These are phyloP conservation scores for Coccinonectria pachysandricola DNA, from an alignment of 2,329 filamentous ascomycete genomes.

Conservation along the genomic window DNA sequence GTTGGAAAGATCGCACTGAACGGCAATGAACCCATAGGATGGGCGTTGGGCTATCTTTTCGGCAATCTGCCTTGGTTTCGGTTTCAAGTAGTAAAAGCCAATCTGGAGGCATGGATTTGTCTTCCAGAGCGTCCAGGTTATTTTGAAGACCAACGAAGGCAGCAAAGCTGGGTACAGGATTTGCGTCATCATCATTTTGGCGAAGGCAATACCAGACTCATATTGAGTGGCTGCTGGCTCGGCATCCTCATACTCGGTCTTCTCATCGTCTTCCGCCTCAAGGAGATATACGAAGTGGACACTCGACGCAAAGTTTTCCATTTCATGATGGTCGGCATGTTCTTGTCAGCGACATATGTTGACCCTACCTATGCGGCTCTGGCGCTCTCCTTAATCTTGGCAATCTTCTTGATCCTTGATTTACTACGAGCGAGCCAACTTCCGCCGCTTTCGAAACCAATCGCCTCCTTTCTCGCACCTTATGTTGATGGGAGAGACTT, in stretches of 20 bases:
- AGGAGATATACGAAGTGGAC: constrained; percentile 77
- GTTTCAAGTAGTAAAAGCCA: constrained; percentile 56
- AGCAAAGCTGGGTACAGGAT: constrained; percentile 52
- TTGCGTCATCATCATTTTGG: constrained; percentile 57
- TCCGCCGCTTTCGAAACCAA: constrained; percentile 75
- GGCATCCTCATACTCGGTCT: constrained; percentile 61
- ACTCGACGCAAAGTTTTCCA: constrained; percentile 96
- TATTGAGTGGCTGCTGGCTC: constrained; percentile 65
- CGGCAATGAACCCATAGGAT: constrained; percentile 75
- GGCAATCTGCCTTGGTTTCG: constrained; percentile 67
- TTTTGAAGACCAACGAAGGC: constrained; percentile 28
- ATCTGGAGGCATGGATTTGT: constrained; percentile 65
- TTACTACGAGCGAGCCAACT: constrained; percentile 84
- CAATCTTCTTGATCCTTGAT: constrained; percentile 80
- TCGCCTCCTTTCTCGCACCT: constrained; percentile 79
- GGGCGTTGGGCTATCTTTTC: constrained; percentile 83
- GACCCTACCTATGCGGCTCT: constrained; percentile 78
- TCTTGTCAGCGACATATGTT: constrained; percentile 75
- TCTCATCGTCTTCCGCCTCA: constrained; percentile 62
- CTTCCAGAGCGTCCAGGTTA: constrained; percentile 43
- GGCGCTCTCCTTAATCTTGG: constrained; percentile 68
- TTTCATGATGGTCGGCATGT: constrained; percentile 96
- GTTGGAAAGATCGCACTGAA: constrained; percentile 57
- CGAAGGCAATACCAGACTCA: constrained; percentile 69
- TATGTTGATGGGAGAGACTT: constrained; percentile 94